A percentile compares a stretch with the other conserved stretches of the same genome.
These are phyloP conservation scores for Heimioporus retisporus DNA, from an alignment of 1,284 basidiomycete genomes.

Conservation along the genomic window DNA sequence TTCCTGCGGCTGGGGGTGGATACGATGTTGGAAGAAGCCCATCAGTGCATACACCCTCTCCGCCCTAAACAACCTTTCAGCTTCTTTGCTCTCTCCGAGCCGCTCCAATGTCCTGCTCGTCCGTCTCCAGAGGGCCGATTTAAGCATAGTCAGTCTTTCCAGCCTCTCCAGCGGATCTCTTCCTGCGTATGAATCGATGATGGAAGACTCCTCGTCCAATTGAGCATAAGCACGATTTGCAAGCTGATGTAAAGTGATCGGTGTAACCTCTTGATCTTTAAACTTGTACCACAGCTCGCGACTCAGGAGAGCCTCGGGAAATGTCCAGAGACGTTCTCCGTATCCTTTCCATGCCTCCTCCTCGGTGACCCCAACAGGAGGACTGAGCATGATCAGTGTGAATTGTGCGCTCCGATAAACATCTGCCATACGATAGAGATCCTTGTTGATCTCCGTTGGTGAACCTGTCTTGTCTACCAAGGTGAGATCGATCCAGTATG, in stretches of 20 bases:
- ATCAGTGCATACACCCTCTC: background rate
- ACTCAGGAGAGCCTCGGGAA: slow-evolving; percentile 36
- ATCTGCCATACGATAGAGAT: slow-evolving; percentile 41
- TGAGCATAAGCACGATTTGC: slow-evolving; percentile 33
- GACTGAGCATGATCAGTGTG: slow-evolving; percentile 36
- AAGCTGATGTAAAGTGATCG: slow-evolving; percentile 35
- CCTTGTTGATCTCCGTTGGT: slow-evolving; percentile 21
- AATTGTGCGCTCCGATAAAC: slow-evolving; percentile 38
- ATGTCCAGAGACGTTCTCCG: slow-evolving; percentile 41
- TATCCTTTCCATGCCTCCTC: slow-evolving; percentile 28
- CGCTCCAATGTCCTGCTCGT: background rate
- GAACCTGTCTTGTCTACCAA: background rate
- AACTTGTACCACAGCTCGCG: slow-evolving; percentile 29
- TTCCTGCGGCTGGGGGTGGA: background rate
- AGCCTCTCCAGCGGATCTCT: slow-evolving; percentile 38
- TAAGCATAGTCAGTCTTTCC: slow-evolving; percentile 35
- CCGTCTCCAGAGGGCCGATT: slow-evolving; percentile 38
- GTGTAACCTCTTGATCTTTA: slow-evolving; percentile 18
- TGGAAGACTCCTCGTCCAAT: slow-evolving; percentile 31
- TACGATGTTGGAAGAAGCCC: background rate
- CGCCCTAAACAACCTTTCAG: background rate
- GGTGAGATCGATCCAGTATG: slow-evolving; percentile 40
- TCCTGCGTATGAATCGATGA: slow-evolving; percentile 35
- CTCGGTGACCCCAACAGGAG: slow-evolving; percentile 3
- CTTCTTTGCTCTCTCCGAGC: background rate